phyloP scores from a whole-genome alignment of 805 yeast genomes.

The Myxozyma udenii region DNA sequence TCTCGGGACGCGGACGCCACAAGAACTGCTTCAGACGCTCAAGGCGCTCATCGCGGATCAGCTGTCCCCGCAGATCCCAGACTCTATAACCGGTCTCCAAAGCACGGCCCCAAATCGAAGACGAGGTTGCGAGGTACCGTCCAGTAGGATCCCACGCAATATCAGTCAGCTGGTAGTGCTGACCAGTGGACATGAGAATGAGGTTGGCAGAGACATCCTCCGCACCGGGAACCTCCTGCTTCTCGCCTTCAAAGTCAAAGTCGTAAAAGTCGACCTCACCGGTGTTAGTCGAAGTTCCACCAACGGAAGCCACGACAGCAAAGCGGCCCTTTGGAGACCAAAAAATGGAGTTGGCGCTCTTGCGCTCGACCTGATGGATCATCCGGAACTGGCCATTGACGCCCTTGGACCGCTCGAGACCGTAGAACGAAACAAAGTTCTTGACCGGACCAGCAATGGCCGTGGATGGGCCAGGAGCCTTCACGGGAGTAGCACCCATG shows the following conservation, averaged over 20 bases:
- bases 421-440: conserved; percentile 74
- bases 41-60: conserved; percentile 69
- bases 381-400: conserved; percentile 56
- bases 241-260: conserved; percentile 73
- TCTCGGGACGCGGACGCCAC: conserved; percentile 97
- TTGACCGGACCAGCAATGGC: conserved; percentile 40
- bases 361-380: conserved; percentile 57
- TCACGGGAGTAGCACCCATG: conserved; percentile 28
- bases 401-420: conserved; percentile 63
- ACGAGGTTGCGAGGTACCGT: conserved; percentile 82
- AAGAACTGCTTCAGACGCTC: conserved; percentile 83
- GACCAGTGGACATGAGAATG: conserved; percentile 59
- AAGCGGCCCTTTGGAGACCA: conserved; percentile 96
- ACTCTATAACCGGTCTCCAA: conserved; percentile 88
- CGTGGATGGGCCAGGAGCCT: conserved; percentile 12
- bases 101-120: conserved; percentile 78
- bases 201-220: conserved; percentile 56
- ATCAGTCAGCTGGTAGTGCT: conserved; percentile 75
- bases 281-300: conserved; percentile 48
- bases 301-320: conserved; percentile 52
- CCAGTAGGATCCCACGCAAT: conserved; percentile 96
- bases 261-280: conserved; percentile 80
- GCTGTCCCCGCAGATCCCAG: conserved; percentile 76
- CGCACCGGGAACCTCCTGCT: conserved; percentile 39
- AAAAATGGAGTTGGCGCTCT: conserved; percentile 64